Conservation (phyloP, 1,284 basidiomycete species). For the Cerioporus squamosus region DNA sequence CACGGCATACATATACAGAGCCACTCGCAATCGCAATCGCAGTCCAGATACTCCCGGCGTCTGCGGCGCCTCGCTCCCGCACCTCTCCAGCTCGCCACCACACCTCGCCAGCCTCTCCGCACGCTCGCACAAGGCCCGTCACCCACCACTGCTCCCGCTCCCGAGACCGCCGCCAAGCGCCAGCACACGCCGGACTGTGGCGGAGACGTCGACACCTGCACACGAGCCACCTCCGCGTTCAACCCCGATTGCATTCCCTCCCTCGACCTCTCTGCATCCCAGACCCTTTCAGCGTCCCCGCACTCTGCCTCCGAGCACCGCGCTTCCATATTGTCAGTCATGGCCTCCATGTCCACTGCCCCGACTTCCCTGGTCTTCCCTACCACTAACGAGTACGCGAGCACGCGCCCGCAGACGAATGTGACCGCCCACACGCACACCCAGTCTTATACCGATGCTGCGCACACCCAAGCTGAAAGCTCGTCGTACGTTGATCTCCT, state of each 20-base stretch:
- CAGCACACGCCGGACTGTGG: constrained; percentile 2
- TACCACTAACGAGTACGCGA: constrained; percentile 1
- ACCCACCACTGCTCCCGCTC: neutral
- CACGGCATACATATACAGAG: constrained; percentile 2
- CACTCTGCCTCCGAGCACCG: constrained; percentile 4
- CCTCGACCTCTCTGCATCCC: constrained; percentile 1
- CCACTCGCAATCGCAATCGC: constrained; percentile 16
- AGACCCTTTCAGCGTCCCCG: constrained; percentile 5
- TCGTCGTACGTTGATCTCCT: constrained; percentile 2
- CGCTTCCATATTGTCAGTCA: constrained; percentile 5
- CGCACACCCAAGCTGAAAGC: too few species aligned
- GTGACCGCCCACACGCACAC: neutral
- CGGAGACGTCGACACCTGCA: neutral
- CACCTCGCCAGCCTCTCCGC: constrained; percentile 11
- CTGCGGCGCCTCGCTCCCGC: constrained; percentile 25
- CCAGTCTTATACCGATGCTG: neutral
- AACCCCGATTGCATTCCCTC: constrained; percentile 5
- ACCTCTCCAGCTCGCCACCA: constrained; percentile 21
- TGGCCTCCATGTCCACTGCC: constrained; percentile 9
- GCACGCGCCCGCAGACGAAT: neutral
- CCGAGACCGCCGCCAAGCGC: too few species aligned
- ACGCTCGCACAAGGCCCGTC: constrained; percentile 4
- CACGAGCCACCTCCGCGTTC: neutral
- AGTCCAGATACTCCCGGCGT: constrained; percentile 22
- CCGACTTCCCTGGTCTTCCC: constrained; percentile 19